Evolutionary conservation across 2,329 filamentous ascomycete species (phyloP), one percentile per base, ranked within the genome.

Genomic region (Peltaster fructicola): DNA sequence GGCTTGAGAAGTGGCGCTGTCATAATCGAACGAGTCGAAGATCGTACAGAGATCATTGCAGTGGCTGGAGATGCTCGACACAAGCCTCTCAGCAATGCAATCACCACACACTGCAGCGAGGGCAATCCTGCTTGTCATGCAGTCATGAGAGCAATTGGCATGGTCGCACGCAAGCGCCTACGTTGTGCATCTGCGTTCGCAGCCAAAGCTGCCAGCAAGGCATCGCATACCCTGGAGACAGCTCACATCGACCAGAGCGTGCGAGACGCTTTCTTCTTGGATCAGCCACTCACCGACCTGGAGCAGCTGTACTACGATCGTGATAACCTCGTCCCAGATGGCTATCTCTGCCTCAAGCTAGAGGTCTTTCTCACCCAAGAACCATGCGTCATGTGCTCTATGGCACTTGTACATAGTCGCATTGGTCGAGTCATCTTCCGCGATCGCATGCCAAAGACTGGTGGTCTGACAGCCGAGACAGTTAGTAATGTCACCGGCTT

Each of bases 301-400:
- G 76, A 88, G 46, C 52, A 58, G 33, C 47, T 54, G 27, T 65
- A 73, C 33, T 78, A 71, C 41, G 57, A 61, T 23, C 55, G 67
- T 39, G 70, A 73, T 39, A 75, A 73, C 42, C 67, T 65, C 19
- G 66, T 61, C 35, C 65, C 68, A 15, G 78, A 81, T 37, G 85
- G 85, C 26, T 98, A 98, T 48, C 69, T 98, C 11, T 95, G 85
- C 53, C 81, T 91, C 37, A 79, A 81, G 27, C 65, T 98, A 15
- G 85, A 95, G 51, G 67, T 98, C 29, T 95, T 93, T 54, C 62
- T 90, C 32, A 92, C 84, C 2, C 84, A 95, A 45, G 88, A 98
- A 53, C 88, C 88, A 4, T 98, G 88, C 47, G 68, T 91, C 31
- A 90, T 91, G 68, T 98, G 88, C 53, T 81, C 78, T 17, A 95